Percentiles rank a stretch among this genome's conserved stretches.
These are phyloP conservation scores for Quercus engelmannii DNA, from an alignment of 306 rosid genomes.

Conservation along the genomic window DNA sequence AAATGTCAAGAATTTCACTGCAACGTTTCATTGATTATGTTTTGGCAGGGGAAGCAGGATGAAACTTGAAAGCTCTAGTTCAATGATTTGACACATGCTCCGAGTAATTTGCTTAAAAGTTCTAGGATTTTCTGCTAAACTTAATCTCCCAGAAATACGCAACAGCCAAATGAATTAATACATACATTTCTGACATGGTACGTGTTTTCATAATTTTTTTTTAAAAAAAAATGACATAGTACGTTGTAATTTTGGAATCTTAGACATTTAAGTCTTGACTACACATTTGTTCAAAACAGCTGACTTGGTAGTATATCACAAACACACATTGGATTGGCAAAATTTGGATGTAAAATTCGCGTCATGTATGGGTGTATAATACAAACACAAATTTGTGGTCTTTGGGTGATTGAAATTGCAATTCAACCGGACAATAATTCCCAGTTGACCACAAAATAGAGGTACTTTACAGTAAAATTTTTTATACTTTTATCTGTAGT, in stretches of 20 bases:
- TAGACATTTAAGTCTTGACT: background rate
- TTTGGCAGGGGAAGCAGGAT: background rate
- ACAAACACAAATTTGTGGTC: too few species aligned
- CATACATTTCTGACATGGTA: background rate
- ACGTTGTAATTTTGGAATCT: too few species aligned
- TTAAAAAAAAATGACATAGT: too few species aligned
- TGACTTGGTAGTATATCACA: background rate
- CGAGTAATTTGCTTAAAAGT: background rate
- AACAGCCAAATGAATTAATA: background rate
- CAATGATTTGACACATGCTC: constrained; percentile 23
- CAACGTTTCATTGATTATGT: constrained; percentile 10
- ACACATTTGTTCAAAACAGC: background rate
- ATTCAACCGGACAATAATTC: too few species aligned
- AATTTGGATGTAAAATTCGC: background rate
- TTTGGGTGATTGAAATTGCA: too few species aligned
- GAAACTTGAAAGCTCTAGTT: constrained; percentile 16
- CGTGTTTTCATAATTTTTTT: background rate
- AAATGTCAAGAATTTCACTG: background rate
- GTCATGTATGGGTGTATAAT: too few species aligned
- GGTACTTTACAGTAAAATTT: too few species aligned
- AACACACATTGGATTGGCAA: background rate
- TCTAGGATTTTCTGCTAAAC: background rate
- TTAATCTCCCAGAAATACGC: background rate
- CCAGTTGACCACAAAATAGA: too few species aligned
- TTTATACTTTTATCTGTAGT: too few species aligned